Conservation (phyloP, 495 filamentous ascomycete genomes). For the Penicillium fimorum region DNA sequence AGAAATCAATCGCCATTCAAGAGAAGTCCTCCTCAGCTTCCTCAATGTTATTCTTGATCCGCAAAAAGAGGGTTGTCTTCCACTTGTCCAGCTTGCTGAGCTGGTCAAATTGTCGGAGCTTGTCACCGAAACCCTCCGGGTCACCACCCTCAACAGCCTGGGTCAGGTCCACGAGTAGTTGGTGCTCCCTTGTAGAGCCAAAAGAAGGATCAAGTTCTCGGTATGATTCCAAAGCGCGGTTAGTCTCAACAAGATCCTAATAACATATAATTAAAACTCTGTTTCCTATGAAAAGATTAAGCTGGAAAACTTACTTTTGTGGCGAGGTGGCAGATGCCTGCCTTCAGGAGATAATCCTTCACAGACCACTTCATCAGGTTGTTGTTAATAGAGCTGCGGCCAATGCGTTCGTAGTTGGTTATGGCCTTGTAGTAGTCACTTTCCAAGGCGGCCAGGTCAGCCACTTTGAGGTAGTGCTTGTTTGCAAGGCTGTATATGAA, state of each 20-base stretch:
- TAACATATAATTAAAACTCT: neutral
- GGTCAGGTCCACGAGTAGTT: conserved; percentile 71
- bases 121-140: conserved; percentile 78
- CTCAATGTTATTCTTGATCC: conserved; percentile 80
- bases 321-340: conserved; percentile 78
- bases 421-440: conserved; percentile 78
- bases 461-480: conserved; percentile 84
- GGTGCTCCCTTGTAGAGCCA: conserved; percentile 68
- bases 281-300: neutral
- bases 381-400: conserved; percentile 66
- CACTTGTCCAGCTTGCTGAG: conserved; percentile 91
- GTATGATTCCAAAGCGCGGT: conserved; percentile 76
- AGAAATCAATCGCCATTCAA: conserved; percentile 33
- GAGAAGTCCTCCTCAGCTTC: conserved; percentile 74
- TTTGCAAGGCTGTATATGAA: conserved; percentile 65
- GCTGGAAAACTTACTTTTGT: conserved; percentile 47
- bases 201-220: conserved; percentile 79
- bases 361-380: conserved; percentile 87
- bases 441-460: conserved; percentile 78
- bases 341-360: conserved; percentile 91
- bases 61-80: conserved; percentile 84
- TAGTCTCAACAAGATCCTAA: conserved; percentile 68
- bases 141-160: conserved; percentile 70
- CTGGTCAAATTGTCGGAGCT: conserved; percentile 83
- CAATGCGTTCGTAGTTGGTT: conserved; percentile 77